These are phyloP conservation scores for Trichoderma afroharzianum DNA, from an alignment of 2,329 filamentous ascomycete species.

Conservation along the genomic window DNA sequence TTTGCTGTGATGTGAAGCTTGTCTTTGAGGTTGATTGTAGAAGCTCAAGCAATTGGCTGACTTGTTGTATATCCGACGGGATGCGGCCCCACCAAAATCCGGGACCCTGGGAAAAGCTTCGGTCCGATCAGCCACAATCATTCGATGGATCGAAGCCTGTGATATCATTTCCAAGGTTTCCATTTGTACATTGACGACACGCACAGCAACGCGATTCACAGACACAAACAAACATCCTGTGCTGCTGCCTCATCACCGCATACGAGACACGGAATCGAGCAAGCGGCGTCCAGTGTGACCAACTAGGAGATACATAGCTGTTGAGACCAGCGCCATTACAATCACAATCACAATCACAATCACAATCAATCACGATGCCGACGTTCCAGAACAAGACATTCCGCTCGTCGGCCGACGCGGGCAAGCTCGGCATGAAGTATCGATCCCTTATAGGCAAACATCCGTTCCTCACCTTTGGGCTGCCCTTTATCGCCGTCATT, in stretches of 20 bases:
- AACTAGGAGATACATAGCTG: neutral
- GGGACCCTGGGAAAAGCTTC: constrained; percentile 4
- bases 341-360: neutral
- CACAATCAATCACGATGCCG: constrained; percentile 28
- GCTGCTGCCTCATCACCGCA: neutral
- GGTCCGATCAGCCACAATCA: constrained; percentile 12
- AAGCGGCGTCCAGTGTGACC: neutral
- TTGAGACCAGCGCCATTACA: neutral
- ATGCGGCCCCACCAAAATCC: constrained; percentile 10
- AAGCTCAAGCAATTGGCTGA: neutral
- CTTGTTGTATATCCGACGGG: neutral
- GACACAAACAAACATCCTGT: neutral
- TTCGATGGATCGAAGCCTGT: neutral
- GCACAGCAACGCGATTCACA: neutral
- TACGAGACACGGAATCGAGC: neutral
- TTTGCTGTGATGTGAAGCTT: neutral
- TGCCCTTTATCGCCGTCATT: constrained; percentile 88
- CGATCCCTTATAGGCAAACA: constrained; percentile 69
- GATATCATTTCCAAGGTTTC: neutral
- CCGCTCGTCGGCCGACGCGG: constrained; percentile 61
- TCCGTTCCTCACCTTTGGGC: constrained; percentile 88
- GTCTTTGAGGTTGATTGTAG: neutral
- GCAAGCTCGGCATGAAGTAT: constrained; percentile 71
- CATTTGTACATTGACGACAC: neutral
- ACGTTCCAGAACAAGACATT: constrained; percentile 70